Conservation (phyloP, 192 early-diverging fungal species). For the Backusella parvicylindrica region DNA sequence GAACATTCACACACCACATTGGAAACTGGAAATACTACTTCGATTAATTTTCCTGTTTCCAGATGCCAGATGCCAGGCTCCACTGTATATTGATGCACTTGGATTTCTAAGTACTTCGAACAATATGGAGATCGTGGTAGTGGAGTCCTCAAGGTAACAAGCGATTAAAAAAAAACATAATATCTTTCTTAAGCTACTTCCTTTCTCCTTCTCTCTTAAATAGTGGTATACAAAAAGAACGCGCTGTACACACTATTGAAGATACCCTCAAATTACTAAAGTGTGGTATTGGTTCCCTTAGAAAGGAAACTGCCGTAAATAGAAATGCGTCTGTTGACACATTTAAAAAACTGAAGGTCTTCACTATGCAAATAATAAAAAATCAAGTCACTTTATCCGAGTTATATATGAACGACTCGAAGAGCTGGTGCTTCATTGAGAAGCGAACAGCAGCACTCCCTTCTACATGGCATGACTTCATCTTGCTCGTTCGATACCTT, state of each 20-base stretch:
- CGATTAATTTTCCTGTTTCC: no score
- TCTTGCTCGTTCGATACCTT: neutral
- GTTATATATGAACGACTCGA: neutral
- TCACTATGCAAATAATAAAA: neutral
- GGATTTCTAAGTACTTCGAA: no score
- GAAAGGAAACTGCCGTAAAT: neutral
- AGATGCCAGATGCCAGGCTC: no score
- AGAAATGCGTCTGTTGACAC: neutral
- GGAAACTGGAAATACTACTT: no score
- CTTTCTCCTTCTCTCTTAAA: neutral
- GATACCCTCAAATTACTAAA: slow-evolving; percentile 1
- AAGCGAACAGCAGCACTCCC: neutral
- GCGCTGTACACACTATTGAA: neutral
- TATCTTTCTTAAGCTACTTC: neutral
- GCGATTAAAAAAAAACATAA: no score
- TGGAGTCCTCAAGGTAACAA: no score
- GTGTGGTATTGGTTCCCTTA: neutral
- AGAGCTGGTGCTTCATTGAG: neutral
- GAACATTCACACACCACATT: no score
- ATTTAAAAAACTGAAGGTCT: slow-evolving; percentile 2
- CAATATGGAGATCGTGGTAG: no score
- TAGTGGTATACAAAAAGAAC: slow-evolving; percentile 6
- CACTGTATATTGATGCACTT: no score
- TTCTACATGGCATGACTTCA: neutral
- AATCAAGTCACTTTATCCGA: neutral